Conservation (phyloP, 352 stramenopile species). For the Pythium phragmitis region DNA sequence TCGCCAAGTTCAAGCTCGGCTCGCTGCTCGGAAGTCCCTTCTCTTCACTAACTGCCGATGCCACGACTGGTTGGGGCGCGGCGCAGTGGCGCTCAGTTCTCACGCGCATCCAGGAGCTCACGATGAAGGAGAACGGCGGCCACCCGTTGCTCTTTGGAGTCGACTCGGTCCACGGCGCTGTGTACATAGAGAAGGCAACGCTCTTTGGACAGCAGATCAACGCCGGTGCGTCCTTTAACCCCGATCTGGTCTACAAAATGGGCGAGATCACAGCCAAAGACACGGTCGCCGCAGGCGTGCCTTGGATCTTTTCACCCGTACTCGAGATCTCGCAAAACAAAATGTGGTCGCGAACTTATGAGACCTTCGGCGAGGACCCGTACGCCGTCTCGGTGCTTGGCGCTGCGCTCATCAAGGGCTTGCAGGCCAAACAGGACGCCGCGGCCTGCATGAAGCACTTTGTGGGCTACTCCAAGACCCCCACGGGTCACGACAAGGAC, state of each 20-base stretch:
- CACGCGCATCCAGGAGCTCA: constrained; percentile 54
- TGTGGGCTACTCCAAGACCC: constrained; percentile 86
- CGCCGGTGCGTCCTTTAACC: constrained; percentile 72
- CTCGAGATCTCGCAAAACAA: constrained; percentile 62
- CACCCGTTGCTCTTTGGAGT: constrained; percentile 66
- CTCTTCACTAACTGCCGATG: constrained; percentile 20
- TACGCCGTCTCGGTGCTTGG: constrained; percentile 54
- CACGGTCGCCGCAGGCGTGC: constrained; percentile 58
- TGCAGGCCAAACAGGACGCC: constrained; percentile 33
- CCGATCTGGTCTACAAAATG: constrained; percentile 39
- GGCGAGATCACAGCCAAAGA: constrained; percentile 57
- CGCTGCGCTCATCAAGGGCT: constrained; percentile 39
- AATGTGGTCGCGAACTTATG: constrained; percentile 69
- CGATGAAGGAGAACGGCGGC: constrained; percentile 36
- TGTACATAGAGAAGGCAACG: constrained; percentile 59
- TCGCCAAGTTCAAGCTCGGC: constrained; percentile 62
- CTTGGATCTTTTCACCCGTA: constrained; percentile 84
- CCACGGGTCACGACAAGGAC: constrained; percentile 79
- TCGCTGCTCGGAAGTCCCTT: constrained; percentile 56
- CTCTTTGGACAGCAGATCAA: constrained; percentile 81
- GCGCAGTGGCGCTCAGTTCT: constrained; percentile 48
- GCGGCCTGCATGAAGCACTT: constrained; percentile 79
- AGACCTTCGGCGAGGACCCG: constrained; percentile 87
- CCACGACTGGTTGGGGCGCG: constrained; percentile 43
- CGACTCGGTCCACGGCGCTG: constrained; percentile 73